Percentiles rank a stretch among this genome's conserved stretches.
phyloP scores from a whole-genome alignment of 345 rosid species.

The Moricandia arvensis region DNA sequence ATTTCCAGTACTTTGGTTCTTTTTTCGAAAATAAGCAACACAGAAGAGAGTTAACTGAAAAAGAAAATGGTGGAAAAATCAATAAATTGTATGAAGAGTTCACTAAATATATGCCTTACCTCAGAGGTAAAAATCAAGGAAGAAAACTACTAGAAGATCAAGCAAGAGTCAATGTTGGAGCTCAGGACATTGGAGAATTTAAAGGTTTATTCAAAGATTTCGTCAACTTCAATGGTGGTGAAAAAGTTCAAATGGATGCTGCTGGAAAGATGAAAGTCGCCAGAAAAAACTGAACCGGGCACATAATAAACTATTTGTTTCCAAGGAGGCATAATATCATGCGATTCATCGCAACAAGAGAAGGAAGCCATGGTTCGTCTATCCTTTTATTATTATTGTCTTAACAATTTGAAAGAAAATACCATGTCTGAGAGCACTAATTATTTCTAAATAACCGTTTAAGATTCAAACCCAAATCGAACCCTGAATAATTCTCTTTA shows the following conservation, averaged over 20 bases:
- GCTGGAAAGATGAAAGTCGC: conserved; percentile 13
- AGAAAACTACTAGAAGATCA: not conserved
- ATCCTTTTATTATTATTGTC: not conserved
- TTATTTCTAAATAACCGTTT: too few relatives aligned
- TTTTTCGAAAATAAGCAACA: not conserved
- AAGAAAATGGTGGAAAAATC: not conserved
- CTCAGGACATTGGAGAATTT: not conserved
- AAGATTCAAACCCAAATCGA: not conserved
- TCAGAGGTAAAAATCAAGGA: not conserved
- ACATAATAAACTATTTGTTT: conserved; percentile 5
- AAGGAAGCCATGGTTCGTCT: conserved; percentile 23
- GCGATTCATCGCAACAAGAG: conserved; percentile 7
- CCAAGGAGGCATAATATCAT: not conserved
- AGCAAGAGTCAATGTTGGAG: not conserved
- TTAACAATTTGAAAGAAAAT: too few relatives aligned
- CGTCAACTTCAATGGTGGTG: not conserved
- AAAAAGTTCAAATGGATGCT: not conserved
- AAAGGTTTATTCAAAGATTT: not conserved
- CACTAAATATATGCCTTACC: not conserved
- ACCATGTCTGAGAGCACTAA: too few relatives aligned
- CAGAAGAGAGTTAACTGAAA: not conserved
- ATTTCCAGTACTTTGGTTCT: not conserved
- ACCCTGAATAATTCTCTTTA: not conserved
- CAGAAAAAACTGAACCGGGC: not conserved
- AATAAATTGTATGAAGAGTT: not conserved